phyloP scores from a whole-genome alignment of 495 filamentous ascomycete genomes.

The Acidiella bohemica region DNA sequence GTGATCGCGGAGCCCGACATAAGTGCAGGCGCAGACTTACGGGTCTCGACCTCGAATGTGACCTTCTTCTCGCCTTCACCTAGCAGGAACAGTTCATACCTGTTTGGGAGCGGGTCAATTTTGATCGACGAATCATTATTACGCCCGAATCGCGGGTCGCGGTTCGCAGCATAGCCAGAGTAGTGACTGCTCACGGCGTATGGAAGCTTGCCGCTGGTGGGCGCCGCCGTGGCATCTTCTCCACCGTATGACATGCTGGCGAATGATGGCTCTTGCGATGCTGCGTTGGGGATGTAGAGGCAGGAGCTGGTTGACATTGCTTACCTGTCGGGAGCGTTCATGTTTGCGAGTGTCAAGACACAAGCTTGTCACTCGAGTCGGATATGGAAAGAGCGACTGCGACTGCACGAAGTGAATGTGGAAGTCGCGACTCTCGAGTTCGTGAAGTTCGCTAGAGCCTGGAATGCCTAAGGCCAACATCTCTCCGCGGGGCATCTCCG shows the following conservation, averaged over 20 bases:
- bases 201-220: slow-evolving; percentile 2
- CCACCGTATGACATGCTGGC: slow-evolving; percentile 2
- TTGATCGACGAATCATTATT: slow-evolving; percentile 5
- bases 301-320: slow-evolving; percentile 19
- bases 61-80: slow-evolving; percentile 84
- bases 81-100: slow-evolving; percentile 85
- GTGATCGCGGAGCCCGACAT: neutral
- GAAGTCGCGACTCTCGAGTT: no score
- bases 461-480: no score
- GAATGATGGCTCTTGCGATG: slow-evolving; percentile 11
- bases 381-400: slow-evolving; percentile 16
- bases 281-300: slow-evolving; percentile 13
- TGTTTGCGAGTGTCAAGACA: slow-evolving; percentile 23
- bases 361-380: neutral
- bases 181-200: neutral
- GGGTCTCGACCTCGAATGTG: slow-evolving; percentile 68
- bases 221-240: neutral
- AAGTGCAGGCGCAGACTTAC: slow-evolving; percentile 39
- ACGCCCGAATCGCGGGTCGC: slow-evolving; percentile 5
- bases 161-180: slow-evolving; percentile 4
- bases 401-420: slow-evolving; percentile 6
- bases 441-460: neutral
- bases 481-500: no score
- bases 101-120: slow-evolving; percentile 29
- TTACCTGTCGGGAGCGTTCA: slow-evolving; percentile 64